Evolutionary conservation across 495 filamentous ascomycete genomes (phyloP), one percentile per base, ranked within the genome.

Genomic region (Aspergillus egyptiacus): DNA sequence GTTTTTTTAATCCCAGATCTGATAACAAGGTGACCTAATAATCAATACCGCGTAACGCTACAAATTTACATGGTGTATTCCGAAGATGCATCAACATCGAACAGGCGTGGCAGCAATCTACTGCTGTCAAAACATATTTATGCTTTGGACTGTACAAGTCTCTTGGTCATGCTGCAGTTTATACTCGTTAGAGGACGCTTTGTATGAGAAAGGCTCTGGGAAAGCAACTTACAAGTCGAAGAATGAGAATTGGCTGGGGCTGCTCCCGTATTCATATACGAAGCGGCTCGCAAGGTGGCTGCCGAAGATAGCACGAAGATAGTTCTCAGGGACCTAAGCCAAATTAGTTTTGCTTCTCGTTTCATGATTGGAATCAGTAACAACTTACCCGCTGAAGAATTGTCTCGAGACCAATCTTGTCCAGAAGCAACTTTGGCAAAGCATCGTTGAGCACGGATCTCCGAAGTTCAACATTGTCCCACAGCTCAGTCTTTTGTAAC

Each of bases 211-310:
- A n/a, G 13, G 20, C 5, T 40, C 14, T 11, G 27, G 23, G 24
- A 20, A 6, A 20, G 5, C 28, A 2, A 83, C 86, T 80, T 75
- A 95, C 89, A 97, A 98, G 58, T 94, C 86, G 70, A 95, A 98
- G 78, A 98, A 98, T 6, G 93, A 88, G 71, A 98, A 96, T 62
- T 96, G 94, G 73, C 84, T 91, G 3, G 93, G 90, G 54, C 77
- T 80, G 71, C 89, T 91, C 63, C 93, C 93, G 65, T 87, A 89
- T 63, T 93, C 78, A 66, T 98, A 98, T 23, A 98, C 88, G 65
- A 98, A 98, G 15, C 93, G 82, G 59, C 86, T 91, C 23, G 93
- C 93, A 53, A 98, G 71, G 70, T 91, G 94, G 60, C 87, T 93
- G 52, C 93, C 93, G 64, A 98, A 98, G 63, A 98, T 96, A 38